Conservation (phyloP, 176 grass and related monocot genomes). For the Metroxylon sagu region DNA sequence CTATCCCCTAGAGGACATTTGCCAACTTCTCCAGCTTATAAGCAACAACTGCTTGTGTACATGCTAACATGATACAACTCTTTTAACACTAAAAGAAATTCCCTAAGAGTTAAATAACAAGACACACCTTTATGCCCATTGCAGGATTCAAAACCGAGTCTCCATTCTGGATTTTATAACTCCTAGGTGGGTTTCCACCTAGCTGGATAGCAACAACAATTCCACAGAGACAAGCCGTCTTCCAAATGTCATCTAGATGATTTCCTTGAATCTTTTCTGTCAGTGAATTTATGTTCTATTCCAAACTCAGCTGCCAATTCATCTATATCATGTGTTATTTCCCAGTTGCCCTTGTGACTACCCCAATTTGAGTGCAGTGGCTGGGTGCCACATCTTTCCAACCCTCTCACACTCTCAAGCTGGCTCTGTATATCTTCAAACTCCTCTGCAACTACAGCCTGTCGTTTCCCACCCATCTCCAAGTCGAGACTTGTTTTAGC, state of each 20-base stretch:
- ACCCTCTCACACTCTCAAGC: conserved; percentile 39
- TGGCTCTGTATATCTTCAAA: conserved; percentile 63
- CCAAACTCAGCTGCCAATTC: conserved; percentile 39
- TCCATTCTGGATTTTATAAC: too few relatives aligned
- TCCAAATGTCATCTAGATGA: not conserved
- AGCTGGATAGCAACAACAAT: too few relatives aligned
- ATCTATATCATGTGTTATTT: conserved; percentile 44
- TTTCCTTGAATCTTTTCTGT: conserved; percentile 2
- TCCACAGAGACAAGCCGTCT: too few relatives aligned
- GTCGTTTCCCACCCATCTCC: conserved; percentile 27
- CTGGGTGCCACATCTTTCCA: conserved; percentile 50
- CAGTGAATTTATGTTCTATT: conserved; percentile 21
- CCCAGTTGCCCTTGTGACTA: conserved; percentile 19
- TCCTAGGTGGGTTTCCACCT: too few relatives aligned
- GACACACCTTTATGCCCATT: too few relatives aligned
- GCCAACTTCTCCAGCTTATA: too few relatives aligned
- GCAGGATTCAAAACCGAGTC: too few relatives aligned
- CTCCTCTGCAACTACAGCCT: conserved; percentile 48
- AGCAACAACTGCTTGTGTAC: too few relatives aligned
- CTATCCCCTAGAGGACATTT: too few relatives aligned
- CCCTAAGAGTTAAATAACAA: too few relatives aligned
- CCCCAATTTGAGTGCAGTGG: conserved; percentile 39
- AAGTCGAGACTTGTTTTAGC: conserved; percentile 64
- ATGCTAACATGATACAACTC: too few relatives aligned
- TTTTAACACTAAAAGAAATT: too few relatives aligned